Evolutionary conservation across 306 rosid species (phyloP), one percentile per base, ranked within the genome.

Genomic region (Ormosia semicastrata): DNA sequence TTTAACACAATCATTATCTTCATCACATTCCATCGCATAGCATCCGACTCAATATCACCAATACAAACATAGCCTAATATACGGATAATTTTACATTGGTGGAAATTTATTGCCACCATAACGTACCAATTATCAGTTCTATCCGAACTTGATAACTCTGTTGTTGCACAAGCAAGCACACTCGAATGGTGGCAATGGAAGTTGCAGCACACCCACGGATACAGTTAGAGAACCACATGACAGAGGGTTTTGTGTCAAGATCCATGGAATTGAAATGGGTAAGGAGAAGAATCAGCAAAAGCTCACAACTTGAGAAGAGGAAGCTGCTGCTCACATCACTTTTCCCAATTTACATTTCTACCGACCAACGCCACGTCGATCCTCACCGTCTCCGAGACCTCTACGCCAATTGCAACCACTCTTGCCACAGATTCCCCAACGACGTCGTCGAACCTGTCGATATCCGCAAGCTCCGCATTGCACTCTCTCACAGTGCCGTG

Each of bases 401-500:
- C 81, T 93, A 54, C 76, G 60, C 83, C 71, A 54, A 73, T 78
- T 91, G 93, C 85, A 86, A 90, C 29, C 87, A 81, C 89, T 91
- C 90, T 10, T 83, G 86, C 74, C 68, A 80, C 75, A 79, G 87
- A 18, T 81, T 87, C 83, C 91, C 91, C 3, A 83, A 64, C 29
- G 71, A 66, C 68, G 58, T 33, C 39, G 78, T 82, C 39, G 89
- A 87, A 70, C 60, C 82, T 9, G 74, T 90, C 14, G 91, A 93
- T 56, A 83, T 82, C 67, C 81, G 37, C 69, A 91, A 93, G 82
- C 97, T 91, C 52, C 86, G 89, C 41, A 14, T 86, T 39, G 98
- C 98, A 84, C 86, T 93, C 43, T 89, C 91, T 76, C 91, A 87
- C 75, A 93, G 98, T 54, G 75, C 91, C 8, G 85, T 93, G 6